Percentiles rank a stretch among this genome's conserved stretches.
These are phyloP conservation scores for Sporothrix pseudoabietina DNA, from an alignment of 2,329 filamentous ascomycete species.

Conservation along the genomic window DNA sequence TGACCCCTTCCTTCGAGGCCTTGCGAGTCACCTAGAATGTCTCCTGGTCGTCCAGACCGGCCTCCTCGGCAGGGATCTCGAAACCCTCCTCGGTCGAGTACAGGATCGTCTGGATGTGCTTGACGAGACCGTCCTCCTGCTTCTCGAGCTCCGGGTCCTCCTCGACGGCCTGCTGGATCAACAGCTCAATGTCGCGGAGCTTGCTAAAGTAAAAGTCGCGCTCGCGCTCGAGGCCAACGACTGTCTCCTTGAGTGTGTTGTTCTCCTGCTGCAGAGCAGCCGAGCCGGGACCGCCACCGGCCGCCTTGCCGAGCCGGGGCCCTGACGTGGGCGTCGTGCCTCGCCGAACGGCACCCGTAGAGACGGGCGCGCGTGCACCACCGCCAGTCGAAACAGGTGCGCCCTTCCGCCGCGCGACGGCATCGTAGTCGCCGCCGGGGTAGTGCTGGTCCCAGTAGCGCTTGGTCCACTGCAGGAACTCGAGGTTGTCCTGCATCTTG, in stretches of 20 bases:
- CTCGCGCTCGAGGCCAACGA: conserved; percentile 91
- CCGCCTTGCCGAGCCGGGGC: conserved; percentile 47
- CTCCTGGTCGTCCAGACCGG: conserved; percentile 70
- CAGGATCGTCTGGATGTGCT: conserved; percentile 93
- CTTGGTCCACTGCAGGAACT: conserved; percentile 97
- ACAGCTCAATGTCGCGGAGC: conserved; percentile 90
- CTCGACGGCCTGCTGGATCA: conserved; percentile 91
- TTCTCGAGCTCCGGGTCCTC: conserved; percentile 91
- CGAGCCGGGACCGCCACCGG: conserved; percentile 57
- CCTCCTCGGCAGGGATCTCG: conserved; percentile 84
- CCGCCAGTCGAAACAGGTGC: conserved; percentile 44
- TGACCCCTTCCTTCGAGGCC: background rate
- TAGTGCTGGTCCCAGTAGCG: conserved; percentile 98
- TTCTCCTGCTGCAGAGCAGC: conserved; percentile 84
- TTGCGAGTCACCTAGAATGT: conserved; percentile 59
- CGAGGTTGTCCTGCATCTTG: conserved; percentile 99
- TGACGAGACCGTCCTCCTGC: conserved; percentile 87
- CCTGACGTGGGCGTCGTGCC: conserved; percentile 66
- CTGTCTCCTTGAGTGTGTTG: conserved; percentile 86
- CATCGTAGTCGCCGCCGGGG: conserved; percentile 95
- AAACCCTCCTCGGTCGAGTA: conserved; percentile 96
- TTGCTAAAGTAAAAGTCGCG: conserved; percentile 99
- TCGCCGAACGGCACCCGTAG: conserved; percentile 52
- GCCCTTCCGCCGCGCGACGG: conserved; percentile 80
- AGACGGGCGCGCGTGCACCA: conserved; percentile 54